Evolutionary conservation across 2,329 filamentous ascomycete species (phyloP), one percentile per base, ranked within the genome.

Genomic region (Botrytis pseudocinerea): DNA sequence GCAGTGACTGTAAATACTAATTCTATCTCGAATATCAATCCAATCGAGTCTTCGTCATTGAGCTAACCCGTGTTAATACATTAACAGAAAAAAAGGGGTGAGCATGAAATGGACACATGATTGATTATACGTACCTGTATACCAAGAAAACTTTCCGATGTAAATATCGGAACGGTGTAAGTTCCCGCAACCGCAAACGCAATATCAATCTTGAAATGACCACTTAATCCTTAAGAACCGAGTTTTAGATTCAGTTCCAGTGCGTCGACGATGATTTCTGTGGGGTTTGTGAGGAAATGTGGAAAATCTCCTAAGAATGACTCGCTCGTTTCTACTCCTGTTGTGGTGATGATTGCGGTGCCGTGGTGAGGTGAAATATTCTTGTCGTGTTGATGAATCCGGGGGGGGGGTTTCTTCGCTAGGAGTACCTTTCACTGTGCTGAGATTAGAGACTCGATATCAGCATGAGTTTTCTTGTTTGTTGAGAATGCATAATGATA

Each of bases 151-250:
- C 64, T 73, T 35, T 70, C 64, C 2, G 73, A 66, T 59, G 59
- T 69, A 65, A 73, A 74, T 25, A 76, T 44, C 14, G 69, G 38
- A 44, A 75, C 35, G 10, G 42, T 71, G 20, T 74, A 76, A 35
- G 75, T 70, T 28, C 68, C 70, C 10, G 57, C 12, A 44, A 61
- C 73, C 25, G 35, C 61, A 62, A 77, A 77, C 4, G 65, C 7
- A 35, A 76, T 70, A 42, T 77, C 70, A 42, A 76, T 46, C 38
- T 75, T 69, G 44, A 77, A 76, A 61, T 75, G 70, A 6, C 70
- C 74, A n/a, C 60, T 70, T n/a, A 76, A 64, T 35, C 61, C 68
- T 18, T 74, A 38, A 4, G 76, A 57, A 8, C 59, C 62, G 10
- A 76, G 63, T 28, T 70, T 65, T 3, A 75, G 22, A 22, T 73